Percentiles rank a stretch among this genome's conserved stretches.
phyloP scores from a whole-genome alignment of 129 eudicot genomes.

The Escallonia herrerae region DNA sequence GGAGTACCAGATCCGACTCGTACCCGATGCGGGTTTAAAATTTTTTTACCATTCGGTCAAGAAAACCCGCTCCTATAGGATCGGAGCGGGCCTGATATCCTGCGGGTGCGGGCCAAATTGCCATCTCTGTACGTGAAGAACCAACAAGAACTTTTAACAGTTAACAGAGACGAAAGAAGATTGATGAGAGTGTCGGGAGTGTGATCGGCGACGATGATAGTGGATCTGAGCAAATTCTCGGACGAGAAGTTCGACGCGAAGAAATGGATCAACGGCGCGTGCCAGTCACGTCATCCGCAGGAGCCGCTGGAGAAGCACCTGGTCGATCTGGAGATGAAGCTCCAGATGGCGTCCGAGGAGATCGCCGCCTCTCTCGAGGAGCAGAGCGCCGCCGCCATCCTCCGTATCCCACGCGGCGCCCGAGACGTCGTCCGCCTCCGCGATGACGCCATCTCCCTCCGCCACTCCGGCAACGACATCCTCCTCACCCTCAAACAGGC shows the following conservation, averaged over 20 bases:
- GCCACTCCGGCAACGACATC: constrained; percentile 70
- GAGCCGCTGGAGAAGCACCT: constrained; percentile 81
- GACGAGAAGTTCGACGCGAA: constrained; percentile 89
- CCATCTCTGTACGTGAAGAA: no score
- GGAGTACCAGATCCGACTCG: no score
- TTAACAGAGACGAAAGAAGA: no score
- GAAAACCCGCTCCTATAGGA: no score
- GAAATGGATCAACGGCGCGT: constrained; percentile 88
- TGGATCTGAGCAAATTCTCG: constrained; percentile 81
- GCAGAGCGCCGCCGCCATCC: constrained; percentile 90
- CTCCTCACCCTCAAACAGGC: constrained; percentile 74
- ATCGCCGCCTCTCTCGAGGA: constrained; percentile 92
- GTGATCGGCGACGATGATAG: no score
- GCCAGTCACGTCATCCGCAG: constrained; percentile 79
- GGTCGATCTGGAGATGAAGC: constrained; percentile 96
- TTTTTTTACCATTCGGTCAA: no score
- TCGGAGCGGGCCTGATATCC: no score
- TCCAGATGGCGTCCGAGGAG: constrained; percentile 90
- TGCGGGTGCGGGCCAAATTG: no score
- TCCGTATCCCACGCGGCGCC: constrained; percentile 97
- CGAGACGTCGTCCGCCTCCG: constrained; percentile 91
- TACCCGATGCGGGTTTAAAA: no score
- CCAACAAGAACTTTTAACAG: no score
- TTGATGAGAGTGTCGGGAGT: no score
- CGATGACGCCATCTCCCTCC: constrained; percentile 89